Base-by-base conservation (phyloP, 768 basidiomycete genomes). In the Baorangia bicolor region DNA sequence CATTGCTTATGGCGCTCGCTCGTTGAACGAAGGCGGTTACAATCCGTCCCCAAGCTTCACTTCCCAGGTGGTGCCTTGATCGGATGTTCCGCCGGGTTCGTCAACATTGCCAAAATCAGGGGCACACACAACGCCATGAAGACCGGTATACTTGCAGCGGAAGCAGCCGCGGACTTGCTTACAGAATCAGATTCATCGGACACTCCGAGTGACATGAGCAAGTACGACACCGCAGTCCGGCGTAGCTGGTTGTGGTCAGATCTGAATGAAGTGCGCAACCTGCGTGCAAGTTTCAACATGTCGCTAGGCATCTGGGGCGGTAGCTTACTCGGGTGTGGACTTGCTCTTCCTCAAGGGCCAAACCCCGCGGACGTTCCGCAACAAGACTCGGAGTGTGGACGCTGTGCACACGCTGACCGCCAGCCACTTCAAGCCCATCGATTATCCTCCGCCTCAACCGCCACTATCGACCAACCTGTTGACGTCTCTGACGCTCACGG, bases 41-140 rank as follows among this genome's bases (percentile, higher is more conserved):
- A 98, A 70, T 91, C 91, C 30, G 81, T 98, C 20, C 97, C 97
- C 1, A 81, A 82, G 65, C 85, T 84, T 59, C 77, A 84, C 74
- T 99, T 94, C 74, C 97, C 97, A 0, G 95, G 97, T 2, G 96
- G 96, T 2, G 96, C 94, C 1, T 75, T 98, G 27, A 85, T 99
- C 37, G 97, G 96, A 0, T 98, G 95, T 74, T 88, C 93, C 0
- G 97, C 95, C 1, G 96, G 96, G 13, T 94, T 98, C 70, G 82
- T 99, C 57, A 98, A 98, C 74, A 82, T 97, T 12, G 89, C 95
- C 14, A 98, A 97, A 75, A 98, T 99, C 74, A 98, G 98, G 69
- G 96, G 96, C 14, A 96, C 95, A 0, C 97, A 98, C 69, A 98
- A 95, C 56, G 94, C 96, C 3, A 98, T 99, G 97, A 95, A 98